Percentiles rank a stretch among this genome's conserved stretches.
These are phyloP conservation scores for Metschnikowia similis DNA, from an alignment of 805 yeast species.

Conservation along the genomic window DNA sequence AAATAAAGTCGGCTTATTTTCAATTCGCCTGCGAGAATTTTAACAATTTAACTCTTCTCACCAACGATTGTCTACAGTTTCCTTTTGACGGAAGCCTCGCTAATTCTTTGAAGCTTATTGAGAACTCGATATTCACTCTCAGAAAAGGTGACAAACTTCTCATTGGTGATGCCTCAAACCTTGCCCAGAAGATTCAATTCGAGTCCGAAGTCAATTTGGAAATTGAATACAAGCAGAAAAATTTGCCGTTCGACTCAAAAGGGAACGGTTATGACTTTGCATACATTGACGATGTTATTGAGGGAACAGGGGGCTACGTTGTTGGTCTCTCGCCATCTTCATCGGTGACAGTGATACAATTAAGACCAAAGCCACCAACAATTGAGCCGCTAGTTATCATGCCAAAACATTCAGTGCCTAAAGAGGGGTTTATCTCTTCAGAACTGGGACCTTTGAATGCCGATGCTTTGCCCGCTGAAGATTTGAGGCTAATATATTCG, in stretches of 20 bases:
- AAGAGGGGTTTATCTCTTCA: not conserved
- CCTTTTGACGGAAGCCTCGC: not conserved
- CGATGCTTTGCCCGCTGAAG: conserved; percentile 16
- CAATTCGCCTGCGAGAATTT: conserved; percentile 6
- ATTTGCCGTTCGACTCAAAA: not conserved
- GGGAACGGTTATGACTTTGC: conserved; percentile 7
- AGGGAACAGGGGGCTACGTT: conserved; percentile 28
- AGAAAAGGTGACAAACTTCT: conserved; percentile 2
- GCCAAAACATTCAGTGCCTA: not conserved
- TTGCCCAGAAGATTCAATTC: not conserved
- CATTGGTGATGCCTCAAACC: conserved; percentile 5
- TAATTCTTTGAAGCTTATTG: not conserved
- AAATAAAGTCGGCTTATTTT: conserved; percentile 4
- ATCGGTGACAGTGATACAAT: conserved; percentile 14
- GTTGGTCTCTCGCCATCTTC: conserved; percentile 13
- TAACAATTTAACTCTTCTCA: conserved; percentile 11
- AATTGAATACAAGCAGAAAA: conserved; percentile 5
- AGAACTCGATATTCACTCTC: not conserved
- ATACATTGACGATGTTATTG: conserved; percentile 22
- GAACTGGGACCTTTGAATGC: not conserved
- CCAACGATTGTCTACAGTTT: conserved; percentile 7
- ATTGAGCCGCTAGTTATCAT: not conserved
- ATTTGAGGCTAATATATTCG: conserved; percentile 10
- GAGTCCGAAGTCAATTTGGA: conserved; percentile 1
- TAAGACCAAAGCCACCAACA: conserved; percentile 1